Evolutionary conservation across 2,329 filamentous ascomycete genomes (phyloP), one percentile per base, ranked within the genome.

Genomic region (Hypoxylon sp.): DNA sequence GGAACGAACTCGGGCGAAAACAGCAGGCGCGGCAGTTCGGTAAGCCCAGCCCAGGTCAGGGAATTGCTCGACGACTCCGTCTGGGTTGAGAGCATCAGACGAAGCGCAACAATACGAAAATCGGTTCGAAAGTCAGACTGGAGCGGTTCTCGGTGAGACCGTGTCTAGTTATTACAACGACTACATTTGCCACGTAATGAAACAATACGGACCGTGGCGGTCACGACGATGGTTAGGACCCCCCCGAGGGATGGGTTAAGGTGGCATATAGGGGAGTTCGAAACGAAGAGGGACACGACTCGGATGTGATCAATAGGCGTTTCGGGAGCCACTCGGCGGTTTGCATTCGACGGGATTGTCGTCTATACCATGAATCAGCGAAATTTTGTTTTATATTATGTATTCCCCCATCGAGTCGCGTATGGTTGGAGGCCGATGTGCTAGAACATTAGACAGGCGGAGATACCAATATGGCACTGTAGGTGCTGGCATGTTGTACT

Each of bases 11-110:
- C 78, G 19, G 77, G 76, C 35, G 75, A 78, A 13, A 87, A 85
- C 76, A 88, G 88, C 73, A 83, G 91, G 47, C 87, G 90, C 24
- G 88, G 87, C 60, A 94, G 91, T 79, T 85, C 86, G 4, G 90
- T 94, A 63, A 93, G 89, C 75, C 90, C 91, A 54, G 88, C 90
- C 52, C 91, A 94, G 75, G 92, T 97, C 72, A 88, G 94, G 79
- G 90, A 94, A 72, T 92, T 96, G 77, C 86, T 98, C 60, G 93
- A 96, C 75, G 92, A 95, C 76, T 96, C 93, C 17, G 91, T 92
- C 14, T 98, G 95, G 95, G 93, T 95, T 56, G 93, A 97, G 81
- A 97, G 93, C 83, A 94, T 98, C 71, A 87, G 94, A 70, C 87
- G 94, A 69, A 97, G 94, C 81, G 94, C 96, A 73, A 97, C 94